Conservation (phyloP, 805 yeast species). For the Komagataella phaffii region DNA sequence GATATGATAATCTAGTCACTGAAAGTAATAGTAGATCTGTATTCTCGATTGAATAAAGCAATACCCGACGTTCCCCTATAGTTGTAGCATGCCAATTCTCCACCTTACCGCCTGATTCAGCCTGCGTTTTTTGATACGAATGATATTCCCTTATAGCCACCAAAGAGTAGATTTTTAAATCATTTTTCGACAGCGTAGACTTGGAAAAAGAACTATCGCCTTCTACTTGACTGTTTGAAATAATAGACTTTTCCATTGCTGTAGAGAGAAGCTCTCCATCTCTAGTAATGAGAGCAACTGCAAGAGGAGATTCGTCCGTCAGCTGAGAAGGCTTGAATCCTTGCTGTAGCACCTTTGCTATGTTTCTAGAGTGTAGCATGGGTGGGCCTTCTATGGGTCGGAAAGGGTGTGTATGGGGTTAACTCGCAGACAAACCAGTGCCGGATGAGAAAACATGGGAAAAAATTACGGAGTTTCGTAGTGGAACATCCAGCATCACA, state of each 20-base stretch:
- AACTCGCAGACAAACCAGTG: background rate
- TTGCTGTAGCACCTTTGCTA: slow-evolving; percentile 14
- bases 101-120: background rate
- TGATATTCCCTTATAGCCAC: background rate
- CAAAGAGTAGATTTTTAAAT: background rate
- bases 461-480: background rate
- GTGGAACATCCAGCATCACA: background rate
- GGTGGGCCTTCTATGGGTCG: background rate
- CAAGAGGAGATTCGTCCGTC: slow-evolving; percentile 11
- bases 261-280: slow-evolving; percentile 13
- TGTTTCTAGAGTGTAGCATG: slow-evolving; percentile 17
- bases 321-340: slow-evolving; percentile 13
- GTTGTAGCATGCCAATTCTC: slow-evolving; percentile 2
- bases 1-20: background rate
- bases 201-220: background rate
- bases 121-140: background rate
- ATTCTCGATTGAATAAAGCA: background rate
- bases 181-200: background rate
- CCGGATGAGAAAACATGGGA: background rate
- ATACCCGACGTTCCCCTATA: slow-evolving; percentile 3
- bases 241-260: background rate
- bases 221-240: background rate
- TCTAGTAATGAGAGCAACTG: slow-evolving; percentile 16
- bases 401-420: background rate
- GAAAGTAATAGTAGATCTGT: background rate